phyloP scores from a whole-genome alignment of 495 filamentous ascomycete species.

The Neurospora sp. region DNA sequence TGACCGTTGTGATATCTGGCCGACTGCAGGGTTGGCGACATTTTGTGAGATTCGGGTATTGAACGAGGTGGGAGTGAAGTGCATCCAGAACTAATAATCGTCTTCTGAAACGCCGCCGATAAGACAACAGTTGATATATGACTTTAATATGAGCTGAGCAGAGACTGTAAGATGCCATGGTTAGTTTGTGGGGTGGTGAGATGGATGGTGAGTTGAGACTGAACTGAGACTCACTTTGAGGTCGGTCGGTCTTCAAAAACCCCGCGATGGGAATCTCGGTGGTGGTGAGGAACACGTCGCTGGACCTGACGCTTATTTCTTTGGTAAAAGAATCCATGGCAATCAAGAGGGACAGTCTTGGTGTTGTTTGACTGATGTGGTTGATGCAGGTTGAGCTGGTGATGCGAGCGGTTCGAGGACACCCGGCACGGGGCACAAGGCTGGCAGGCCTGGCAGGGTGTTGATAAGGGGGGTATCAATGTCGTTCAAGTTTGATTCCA shows the following conservation, averaged over 20 bases:
- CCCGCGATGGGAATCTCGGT: neutral
- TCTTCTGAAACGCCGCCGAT: too few relatives aligned
- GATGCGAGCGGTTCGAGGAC: neutral
- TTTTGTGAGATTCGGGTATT: neutral
- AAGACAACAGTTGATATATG: too few relatives aligned
- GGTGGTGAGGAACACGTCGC: neutral
- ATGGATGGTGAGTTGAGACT: neutral
- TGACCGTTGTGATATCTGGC: neutral
- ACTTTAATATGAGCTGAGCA: too few relatives aligned
- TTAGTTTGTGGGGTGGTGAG: neutral
- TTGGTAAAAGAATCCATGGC: neutral
- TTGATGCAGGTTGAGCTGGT: neutral
- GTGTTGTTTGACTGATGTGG: neutral
- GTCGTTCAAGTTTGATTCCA: neutral
- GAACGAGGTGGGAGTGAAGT: neutral
- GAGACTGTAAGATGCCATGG: neutral
- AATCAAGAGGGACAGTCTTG: neutral
- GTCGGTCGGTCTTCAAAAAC: neutral
- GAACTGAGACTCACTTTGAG: neutral
- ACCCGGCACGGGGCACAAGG: neutral
- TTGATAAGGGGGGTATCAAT: neutral
- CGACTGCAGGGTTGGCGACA: neutral
- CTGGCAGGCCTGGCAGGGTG: neutral
- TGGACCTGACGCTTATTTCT: neutral
- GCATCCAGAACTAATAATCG: too few relatives aligned